A percentile compares a stretch with the other conserved stretches of the same genome.
Evolutionary conservation across 352 stramenopile species (phyloP).

Genomic region (Globisporangium rhizosaccharum): DNA sequence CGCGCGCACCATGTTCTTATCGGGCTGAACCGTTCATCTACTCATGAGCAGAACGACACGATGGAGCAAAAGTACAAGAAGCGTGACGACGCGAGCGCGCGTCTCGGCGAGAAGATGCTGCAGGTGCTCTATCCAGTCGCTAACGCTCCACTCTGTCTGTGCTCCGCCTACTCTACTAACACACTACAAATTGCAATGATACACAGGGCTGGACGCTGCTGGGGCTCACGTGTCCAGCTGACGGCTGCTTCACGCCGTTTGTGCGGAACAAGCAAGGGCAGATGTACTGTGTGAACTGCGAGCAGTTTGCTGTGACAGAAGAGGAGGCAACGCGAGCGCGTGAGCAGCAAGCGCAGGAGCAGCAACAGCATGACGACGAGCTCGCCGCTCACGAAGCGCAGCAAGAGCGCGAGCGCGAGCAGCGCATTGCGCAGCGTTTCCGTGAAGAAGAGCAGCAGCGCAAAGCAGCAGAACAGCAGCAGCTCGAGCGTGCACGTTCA

Average conservation of each 20-base stretch:
- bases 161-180: neutral
- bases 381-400: slow-evolving; percentile 32
- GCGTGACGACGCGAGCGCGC: slow-evolving; percentile 67
- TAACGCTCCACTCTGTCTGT: neutral
- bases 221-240: slow-evolving; percentile 50
- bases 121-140: slow-evolving; percentile 26
- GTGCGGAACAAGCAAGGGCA: slow-evolving; percentile 74
- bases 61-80: slow-evolving; percentile 46
- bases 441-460: slow-evolving; percentile 62
- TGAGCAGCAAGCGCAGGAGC: slow-evolving; percentile 14
- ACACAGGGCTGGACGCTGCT: slow-evolving; percentile 74
- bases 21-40: neutral
- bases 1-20: neutral
- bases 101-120: slow-evolving; percentile 78
- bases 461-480: slow-evolving; percentile 29
- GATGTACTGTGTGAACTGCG: slow-evolving; percentile 76
- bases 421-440: slow-evolving; percentile 56
- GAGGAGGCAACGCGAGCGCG: slow-evolving; percentile 59
- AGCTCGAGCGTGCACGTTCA: slow-evolving; percentile 8
- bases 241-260: slow-evolving; percentile 73
- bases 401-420: slow-evolving; percentile 29
- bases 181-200: neutral
- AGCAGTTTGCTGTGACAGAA: slow-evolving; percentile 71
- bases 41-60: slow-evolving; percentile 2
- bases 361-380: slow-evolving; percentile 36